Base-by-base conservation (phyloP, 2,329 filamentous ascomycete species). In the Pestalotiopsis sp. region DNA sequence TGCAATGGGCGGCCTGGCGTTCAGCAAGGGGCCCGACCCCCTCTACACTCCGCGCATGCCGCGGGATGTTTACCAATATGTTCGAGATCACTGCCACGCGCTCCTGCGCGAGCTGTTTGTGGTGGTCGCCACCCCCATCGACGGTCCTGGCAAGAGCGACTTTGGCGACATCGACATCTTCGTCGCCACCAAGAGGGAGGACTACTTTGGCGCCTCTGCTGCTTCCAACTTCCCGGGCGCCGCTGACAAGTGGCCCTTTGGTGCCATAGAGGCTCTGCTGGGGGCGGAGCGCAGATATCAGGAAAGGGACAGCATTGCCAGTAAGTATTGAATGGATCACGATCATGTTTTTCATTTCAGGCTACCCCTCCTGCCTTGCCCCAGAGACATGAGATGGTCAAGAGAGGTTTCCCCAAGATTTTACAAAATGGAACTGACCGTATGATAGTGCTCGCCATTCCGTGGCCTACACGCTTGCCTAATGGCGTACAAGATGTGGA, bases 141-240 rank as follows among this genome's bases (percentile, higher is more conserved):
- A 94, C 72, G 91, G 88, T 0, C 92, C 93, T 0, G 90, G 78
- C 1, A 96, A 96, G 78, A 57, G 72, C 0, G 87, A 90, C 72
- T 86, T 62, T 39, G 93, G 93, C 23, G 93, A 96, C 72, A 81
- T 97, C 49, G 93, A 96, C 78, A 83, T 95, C 69, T 78, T 94
- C 1, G 85, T 93, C 1, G 80, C 82, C 0, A 76, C 77, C 39
- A 79, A 80, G 17, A 75, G 72, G 20, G 31, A 68, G 4, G 56
- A 70, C 0, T 52, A 69, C 14, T 70, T 74, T 27, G 68, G 73
- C 31, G 62, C 39, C 9, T 36, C 58, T 9, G 20, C 49, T 20
- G 23, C 27, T 27, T 23, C 27, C 13, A 4, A n/a, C 7, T 7
- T 60, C n/a, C 31, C 65, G 7, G 65, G 56, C 14, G 20, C 52